These are phyloP conservation scores for Sutorius australiensis DNA, from an alignment of 768 basidiomycete species.

Conservation along the genomic window DNA sequence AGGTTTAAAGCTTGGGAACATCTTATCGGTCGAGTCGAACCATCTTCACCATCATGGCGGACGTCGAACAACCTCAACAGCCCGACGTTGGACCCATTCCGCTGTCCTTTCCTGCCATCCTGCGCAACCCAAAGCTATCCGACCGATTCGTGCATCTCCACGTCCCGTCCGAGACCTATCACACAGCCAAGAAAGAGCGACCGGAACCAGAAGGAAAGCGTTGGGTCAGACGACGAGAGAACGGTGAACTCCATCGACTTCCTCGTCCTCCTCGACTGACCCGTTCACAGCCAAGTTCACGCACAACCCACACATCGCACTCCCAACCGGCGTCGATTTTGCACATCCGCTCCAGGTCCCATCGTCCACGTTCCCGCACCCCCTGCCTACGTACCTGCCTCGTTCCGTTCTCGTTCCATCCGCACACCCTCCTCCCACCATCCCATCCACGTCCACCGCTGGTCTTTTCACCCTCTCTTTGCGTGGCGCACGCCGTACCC, in stretches of 20 bases:
- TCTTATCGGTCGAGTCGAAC: background rate
- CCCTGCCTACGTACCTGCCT: slow-evolving; percentile 66
- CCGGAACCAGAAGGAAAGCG: slow-evolving; percentile 75
- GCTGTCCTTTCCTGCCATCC: slow-evolving; percentile 69
- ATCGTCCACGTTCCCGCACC: slow-evolving; percentile 67
- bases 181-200: slow-evolving; percentile 42
- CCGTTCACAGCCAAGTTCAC: slow-evolving; percentile 55
- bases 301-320: slow-evolving; percentile 68
- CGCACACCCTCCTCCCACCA: slow-evolving; percentile 35
- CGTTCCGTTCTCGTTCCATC: slow-evolving; percentile 55
- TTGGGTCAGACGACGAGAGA: slow-evolving; percentile 72
- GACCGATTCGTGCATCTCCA: slow-evolving; percentile 54
- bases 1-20: background rate
- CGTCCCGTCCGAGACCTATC: slow-evolving; percentile 6
- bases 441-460: slow-evolving; percentile 59
- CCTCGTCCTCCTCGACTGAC: slow-evolving; percentile 1
- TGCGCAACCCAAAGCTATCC: slow-evolving; percentile 54
- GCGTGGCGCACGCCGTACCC: slow-evolving; percentile 67
- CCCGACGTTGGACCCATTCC: slow-evolving; percentile 35
- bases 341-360: slow-evolving; percentile 40
- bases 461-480: slow-evolving; percentile 75
- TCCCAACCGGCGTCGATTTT: slow-evolving; percentile 59
- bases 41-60: slow-evolving; percentile 5
- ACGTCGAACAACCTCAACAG: background rate
- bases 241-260: slow-evolving; percentile 45